Base-by-base conservation (phyloP, 768 basidiomycete genomes). In the Boletus rubropictus region DNA sequence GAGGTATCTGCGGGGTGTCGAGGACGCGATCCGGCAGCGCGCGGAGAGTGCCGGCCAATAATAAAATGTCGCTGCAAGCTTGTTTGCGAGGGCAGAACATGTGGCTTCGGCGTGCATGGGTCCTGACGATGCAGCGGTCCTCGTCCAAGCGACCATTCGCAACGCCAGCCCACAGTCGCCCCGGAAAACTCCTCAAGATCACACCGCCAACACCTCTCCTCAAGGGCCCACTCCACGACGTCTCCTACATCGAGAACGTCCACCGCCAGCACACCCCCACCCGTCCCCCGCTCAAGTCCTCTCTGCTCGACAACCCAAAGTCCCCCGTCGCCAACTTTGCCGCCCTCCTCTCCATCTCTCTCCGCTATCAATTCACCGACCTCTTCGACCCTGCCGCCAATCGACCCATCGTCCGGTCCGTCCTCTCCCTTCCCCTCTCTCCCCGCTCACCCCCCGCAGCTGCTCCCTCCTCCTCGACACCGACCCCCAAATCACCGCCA, bases 1-100 rank as follows among this genome's bases (percentile, higher is more conserved):
- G 21, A 80, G 82, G 54, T 96, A 94, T 62, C 67, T 90, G 59
- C 67, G 79, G 36, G 75, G 81, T 17, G 80, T 90, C 21, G 66
- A 73, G n/a, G 64, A 71, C 20, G 64, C 64, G 22, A 52, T 66
- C 39, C 28, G 21, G 8, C 29, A 8, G 4, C 42, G 55, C 4
- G 35, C 58, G 61, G 62, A 41, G 50, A 56, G 53, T 61, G 61
- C 61, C 60, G 41, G 7, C 10, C 7, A 17, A 10, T 22, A 17
- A 21, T 10, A 27, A 17, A 39, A n/a, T n/a, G 29, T 31, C 12
- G 29, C 14, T 31, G 29, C 12, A 14, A 28, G 27, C 27, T 1
- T n/a, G n/a, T n/a, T n/a, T n/a, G n/a, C n/a, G n/a, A n/a, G n/a
- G n/a, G n/a, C n/a, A n/a, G n/a, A n/a, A n/a, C 33, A 34, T 35